These are phyloP conservation scores for Geotrichum restrictum DNA, from an alignment of 1,139 yeast species.

Conservation along the genomic window DNA sequence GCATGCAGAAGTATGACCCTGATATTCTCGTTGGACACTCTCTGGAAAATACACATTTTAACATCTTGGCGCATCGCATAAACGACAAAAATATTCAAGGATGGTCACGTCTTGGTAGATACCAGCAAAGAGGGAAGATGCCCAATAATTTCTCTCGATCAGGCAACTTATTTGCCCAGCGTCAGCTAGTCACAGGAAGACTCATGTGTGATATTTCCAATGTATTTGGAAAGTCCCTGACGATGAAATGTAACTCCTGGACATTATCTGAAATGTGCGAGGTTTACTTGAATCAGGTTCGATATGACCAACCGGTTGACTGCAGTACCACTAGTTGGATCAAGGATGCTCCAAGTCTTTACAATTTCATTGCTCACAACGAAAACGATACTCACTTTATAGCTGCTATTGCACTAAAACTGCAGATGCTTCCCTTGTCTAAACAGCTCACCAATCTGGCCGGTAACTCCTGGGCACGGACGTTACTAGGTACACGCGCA, in stretches of 20 bases:
- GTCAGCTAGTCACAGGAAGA: conserved; percentile 80
- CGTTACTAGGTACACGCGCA: conserved; percentile 91
- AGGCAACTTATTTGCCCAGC: conserved; percentile 46
- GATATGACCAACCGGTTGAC: conserved; percentile 71
- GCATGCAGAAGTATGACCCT: conserved; percentile 73
- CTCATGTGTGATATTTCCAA: conserved; percentile 88
- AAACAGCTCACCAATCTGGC: conserved; percentile 90
- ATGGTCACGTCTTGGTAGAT: conserved; percentile 83
- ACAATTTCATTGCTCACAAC: conserved; percentile 70
- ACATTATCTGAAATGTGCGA: conserved; percentile 87
- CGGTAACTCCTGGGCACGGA: conserved; percentile 96
- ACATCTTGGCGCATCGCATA: conserved; percentile 78
- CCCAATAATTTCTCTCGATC: conserved; percentile 64
- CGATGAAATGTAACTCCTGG: conserved; percentile 95
- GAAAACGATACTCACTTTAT: conserved; percentile 59
- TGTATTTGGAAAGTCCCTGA: conserved; percentile 90
- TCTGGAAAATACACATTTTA: conserved; percentile 72
- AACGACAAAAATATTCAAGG: conserved; percentile 64
- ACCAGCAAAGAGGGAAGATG: conserved; percentile 51
- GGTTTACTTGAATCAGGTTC: conserved; percentile 58
- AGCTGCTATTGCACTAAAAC: conserved; percentile 72
- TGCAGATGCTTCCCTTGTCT: conserved; percentile 82
- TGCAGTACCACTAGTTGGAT: conserved; percentile 50
- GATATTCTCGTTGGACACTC: conserved; percentile 88
- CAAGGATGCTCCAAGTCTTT: conserved; percentile 62